Evolutionary conservation across 2,329 filamentous ascomycete genomes (phyloP), one percentile per base, ranked within the genome.

Genomic region (Tolypocladium tundrense): DNA sequence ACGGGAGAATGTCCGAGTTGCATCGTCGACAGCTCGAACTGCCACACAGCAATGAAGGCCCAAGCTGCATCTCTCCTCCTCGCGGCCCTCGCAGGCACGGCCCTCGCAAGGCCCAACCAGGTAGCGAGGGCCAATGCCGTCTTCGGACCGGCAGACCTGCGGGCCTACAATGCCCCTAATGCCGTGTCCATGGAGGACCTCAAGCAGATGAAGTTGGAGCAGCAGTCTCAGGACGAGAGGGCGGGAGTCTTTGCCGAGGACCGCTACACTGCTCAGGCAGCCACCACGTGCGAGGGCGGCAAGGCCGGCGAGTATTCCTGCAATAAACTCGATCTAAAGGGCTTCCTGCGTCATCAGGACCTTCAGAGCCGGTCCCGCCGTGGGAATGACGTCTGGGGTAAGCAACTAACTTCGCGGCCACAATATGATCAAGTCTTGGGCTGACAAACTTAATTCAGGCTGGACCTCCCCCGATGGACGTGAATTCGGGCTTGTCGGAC

Each of bases 401-500:
- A 51, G 58, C 21, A 19, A 37, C 4, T 24, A 21, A 8, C 7
- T 33, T 7, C 31, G 13, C 16, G 1, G 9, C 8, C 9, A 9
- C 4, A 8, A 27, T 3, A 9, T 8, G 24, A 48, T 16, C 7
- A 8, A 8, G 16, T 1, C 3, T 5, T 27, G 16, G 21, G 13
- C 43, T 35, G 48, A 51, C 14, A n/a, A 19, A 10, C n/a, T 19
- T 2, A 6, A 31, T 51, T 13, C 35, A 62, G 79, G 78, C n/a
- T 71, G 69, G 79, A 79, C 77, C 0, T 75, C 73, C 3, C 67
- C 70, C 3, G 70, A 75, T 31, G 79, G 78, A 19, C 74, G 78
- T 4, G 78, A 81, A 63, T 79, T 80, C 53, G 75, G 71, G n/a
- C 72, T 75, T 33, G 70, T 80, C 33, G 78, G 76, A 5, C 76